phyloP scores from a whole-genome alignment of 2,329 filamentous ascomycete genomes.

The Pestalotiopsis sp. region DNA sequence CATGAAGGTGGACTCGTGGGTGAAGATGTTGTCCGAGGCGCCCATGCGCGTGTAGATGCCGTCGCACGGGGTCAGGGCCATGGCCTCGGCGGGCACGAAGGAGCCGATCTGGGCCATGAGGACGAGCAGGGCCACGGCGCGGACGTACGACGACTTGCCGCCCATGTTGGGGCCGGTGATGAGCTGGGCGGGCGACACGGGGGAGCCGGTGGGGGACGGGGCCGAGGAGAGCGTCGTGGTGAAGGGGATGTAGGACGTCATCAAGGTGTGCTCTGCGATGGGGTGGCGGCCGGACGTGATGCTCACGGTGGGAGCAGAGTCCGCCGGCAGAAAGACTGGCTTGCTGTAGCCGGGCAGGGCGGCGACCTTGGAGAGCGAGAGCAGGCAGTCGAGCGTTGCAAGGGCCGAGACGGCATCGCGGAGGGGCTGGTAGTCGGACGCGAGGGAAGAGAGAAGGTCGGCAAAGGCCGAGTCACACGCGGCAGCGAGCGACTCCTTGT shows the following conservation, averaged over 20 bases:
- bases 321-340: slow-evolving; percentile 66
- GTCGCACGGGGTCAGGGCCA: slow-evolving; percentile 80
- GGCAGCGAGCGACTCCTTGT: slow-evolving; percentile 89
- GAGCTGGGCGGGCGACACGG: slow-evolving; percentile 68
- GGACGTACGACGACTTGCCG: slow-evolving; percentile 96
- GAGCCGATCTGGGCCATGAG: slow-evolving; percentile 96
- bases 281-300: slow-evolving; percentile 83
- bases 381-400: slow-evolving; percentile 84
- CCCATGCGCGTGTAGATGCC: slow-evolving; percentile 96
- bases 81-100: slow-evolving; percentile 81
- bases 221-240: slow-evolving; percentile 66
- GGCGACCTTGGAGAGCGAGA: slow-evolving; percentile 84
- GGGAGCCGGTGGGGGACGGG: slow-evolving; percentile 58
- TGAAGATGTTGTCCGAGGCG: slow-evolving; percentile 93
- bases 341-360: slow-evolving; percentile 85
- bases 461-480: slow-evolving; percentile 86
- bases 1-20: slow-evolving; percentile 96
- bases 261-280: slow-evolving; percentile 90
- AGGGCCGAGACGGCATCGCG: slow-evolving; percentile 87
- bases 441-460: slow-evolving; percentile 71
- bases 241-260: slow-evolving; percentile 90
- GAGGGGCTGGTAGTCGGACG: slow-evolving; percentile 83
- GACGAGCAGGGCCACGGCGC: slow-evolving; percentile 85
- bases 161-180: slow-evolving; percentile 99
- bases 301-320: slow-evolving; percentile 67